Evolutionary conservation across 2,329 filamentous ascomycete genomes (phyloP).

Genomic region (Fusarium cyanostomum): DNA sequence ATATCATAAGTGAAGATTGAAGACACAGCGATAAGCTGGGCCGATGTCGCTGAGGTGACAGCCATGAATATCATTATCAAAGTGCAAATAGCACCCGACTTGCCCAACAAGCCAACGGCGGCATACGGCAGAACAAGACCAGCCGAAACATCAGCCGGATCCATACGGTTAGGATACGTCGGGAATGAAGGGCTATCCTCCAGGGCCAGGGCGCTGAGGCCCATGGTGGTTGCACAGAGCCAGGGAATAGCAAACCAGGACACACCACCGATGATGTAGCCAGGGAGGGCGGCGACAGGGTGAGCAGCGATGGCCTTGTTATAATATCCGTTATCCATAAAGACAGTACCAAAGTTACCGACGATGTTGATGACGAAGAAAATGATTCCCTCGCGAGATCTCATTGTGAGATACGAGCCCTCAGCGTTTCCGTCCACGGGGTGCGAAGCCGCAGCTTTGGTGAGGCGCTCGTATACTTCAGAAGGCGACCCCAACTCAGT

Average conservation of each 20-base stretch:
- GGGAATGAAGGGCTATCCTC: conserved; percentile 60
- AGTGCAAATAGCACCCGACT: conserved; percentile 37
- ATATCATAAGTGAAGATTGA: conserved; percentile 68
- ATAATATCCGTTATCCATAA: conserved; percentile 87
- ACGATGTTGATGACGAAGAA: conserved; percentile 92
- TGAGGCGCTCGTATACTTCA: conserved; percentile 80
- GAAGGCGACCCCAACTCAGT: conserved; percentile 77
- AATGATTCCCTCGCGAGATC: conserved; percentile 74
- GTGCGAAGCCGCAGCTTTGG: conserved; percentile 72
- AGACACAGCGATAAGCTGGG: conserved; percentile 86
- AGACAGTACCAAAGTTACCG: conserved; percentile 85
- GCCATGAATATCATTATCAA: conserved; percentile 57
- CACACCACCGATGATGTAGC: conserved; percentile 87
- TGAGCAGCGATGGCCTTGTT: conserved; percentile 93
- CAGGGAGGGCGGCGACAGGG: conserved; percentile 85
- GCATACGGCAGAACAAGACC: conserved; percentile 88
- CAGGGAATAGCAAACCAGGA: conserved; percentile 95
- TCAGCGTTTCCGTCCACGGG: conserved; percentile 82
- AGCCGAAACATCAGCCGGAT: conserved; percentile 73
- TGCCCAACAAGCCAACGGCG: conserved; percentile 78
- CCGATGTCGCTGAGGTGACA: conserved; percentile 83
- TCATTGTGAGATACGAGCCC: conserved; percentile 89
- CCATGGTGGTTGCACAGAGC: conserved; percentile 89
- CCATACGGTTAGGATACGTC: conserved; percentile 57
- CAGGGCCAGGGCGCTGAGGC: conserved; percentile 80